Base-by-base conservation (phyloP, 345 rosid species). In the Viola odorata region DNA sequence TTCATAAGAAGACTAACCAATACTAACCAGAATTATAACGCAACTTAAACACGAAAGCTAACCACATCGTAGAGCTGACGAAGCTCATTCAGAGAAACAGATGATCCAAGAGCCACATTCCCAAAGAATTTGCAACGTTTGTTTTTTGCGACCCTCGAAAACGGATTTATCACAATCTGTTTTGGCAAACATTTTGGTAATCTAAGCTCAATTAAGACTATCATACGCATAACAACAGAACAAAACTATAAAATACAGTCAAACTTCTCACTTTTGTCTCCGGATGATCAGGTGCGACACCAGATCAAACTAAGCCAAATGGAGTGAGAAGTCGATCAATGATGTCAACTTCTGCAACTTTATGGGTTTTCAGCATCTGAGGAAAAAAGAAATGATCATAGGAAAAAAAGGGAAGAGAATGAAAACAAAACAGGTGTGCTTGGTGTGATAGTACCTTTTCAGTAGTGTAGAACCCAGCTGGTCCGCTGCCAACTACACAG, bases 211-310 rank as follows among this genome's bases (percentile, higher is more conserved):
- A 71, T 53, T 64, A 74, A 79, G 78, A 69, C 13, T 41, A 23
- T 23, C 32, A 23, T 23, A 23, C 32, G 32, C 32, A 23, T 23
- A 23, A 23, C 32, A 23, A 23, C 32, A 23, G 2, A 23, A 23
- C 32, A 23, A 23, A 53, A 17, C 39, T 4, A 13, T 15, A 53
- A 42, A 6, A 41, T 3, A 16, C 7, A 50, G 3, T 16, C 48
- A 36, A 23, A 23, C 32, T 23, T 23, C 32, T 39, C 45, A 10
- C 97, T 96, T 90, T 94, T 8, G 99, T 94, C 63, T 90, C 97
- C 1, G 91, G 92, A 69, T 94, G 99, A 78, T 94, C 99, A 38
- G 92, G 99, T 0, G 99, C 99, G 13, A 94, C 96, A 4, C 96
- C 97, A 0, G 96, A 87, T n/a, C 96, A 86, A 10, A 94, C 99